Conservation (phyloP, 768 basidiomycete species). For the Suillus luteus region DNA sequence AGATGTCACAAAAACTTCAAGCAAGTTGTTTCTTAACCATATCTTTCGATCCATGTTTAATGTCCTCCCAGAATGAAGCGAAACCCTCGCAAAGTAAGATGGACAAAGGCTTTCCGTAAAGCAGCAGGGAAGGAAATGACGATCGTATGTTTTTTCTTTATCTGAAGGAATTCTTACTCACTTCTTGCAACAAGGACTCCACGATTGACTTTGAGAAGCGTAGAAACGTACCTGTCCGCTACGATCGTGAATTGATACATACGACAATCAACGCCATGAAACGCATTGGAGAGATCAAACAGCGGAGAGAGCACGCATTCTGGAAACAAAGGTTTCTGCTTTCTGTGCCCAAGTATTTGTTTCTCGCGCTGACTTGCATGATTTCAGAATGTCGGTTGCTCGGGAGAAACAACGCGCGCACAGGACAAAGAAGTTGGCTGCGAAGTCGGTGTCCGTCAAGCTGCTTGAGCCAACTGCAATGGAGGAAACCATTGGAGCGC, state of each 20-base stretch:
- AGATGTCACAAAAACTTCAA: conserved; percentile 99
- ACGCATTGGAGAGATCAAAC: conserved; percentile 89
- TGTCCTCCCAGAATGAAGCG: conserved; percentile 84
- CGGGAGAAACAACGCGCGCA: conserved; percentile 77
- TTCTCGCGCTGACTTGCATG: background rate
- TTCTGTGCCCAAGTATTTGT: background rate
- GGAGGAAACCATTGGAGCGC: conserved; percentile 50
- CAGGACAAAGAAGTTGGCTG: conserved; percentile 63
- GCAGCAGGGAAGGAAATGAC: conserved; percentile 99
- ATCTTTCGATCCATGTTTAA: background rate
- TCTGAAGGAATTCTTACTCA: conserved; percentile 7
- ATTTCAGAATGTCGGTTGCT: conserved; percentile 77
- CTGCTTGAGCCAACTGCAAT: conserved; percentile 63
- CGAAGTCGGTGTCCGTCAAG: conserved; percentile 56
- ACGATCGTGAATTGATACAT: conserved; percentile 90
- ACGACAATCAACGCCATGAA: conserved; percentile 98
- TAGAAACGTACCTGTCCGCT: conserved; percentile 94
- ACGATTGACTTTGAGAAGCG: conserved; percentile 99
- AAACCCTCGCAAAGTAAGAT: conserved; percentile 96
- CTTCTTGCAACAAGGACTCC: conserved; percentile 68
- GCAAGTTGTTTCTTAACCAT: conserved; percentile 42
- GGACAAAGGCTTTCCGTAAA: conserved; percentile 99
- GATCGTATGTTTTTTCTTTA: conserved; percentile 58
- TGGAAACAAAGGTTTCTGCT: conserved; percentile 83
- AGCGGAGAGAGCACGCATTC: conserved; percentile 89